Percentiles rank a stretch among this genome's conserved stretches.
phyloP scores from a whole-genome alignment of 2,329 filamentous ascomycete genomes.

The Paecilomyces fulvus region DNA sequence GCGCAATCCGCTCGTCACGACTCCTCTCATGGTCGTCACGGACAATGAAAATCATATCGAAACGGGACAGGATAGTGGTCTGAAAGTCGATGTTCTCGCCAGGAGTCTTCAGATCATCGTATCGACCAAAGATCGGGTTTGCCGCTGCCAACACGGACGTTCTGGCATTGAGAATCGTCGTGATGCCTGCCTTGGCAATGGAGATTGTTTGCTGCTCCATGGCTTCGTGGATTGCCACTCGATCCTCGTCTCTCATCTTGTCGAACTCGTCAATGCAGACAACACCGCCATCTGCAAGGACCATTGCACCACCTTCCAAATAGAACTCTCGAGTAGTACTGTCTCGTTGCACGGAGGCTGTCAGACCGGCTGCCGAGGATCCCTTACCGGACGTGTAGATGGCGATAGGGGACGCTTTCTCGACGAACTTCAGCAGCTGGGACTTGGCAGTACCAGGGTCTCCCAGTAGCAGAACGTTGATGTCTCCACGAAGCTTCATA shows the following conservation, averaged over 20 bases:
- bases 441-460: conserved; percentile 98
- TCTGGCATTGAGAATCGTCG: conserved; percentile 90
- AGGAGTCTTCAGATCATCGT: conserved; percentile 95
- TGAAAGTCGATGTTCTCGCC: conserved; percentile 99
- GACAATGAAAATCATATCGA: conserved; percentile 99
- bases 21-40: conserved; percentile 85
- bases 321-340: conserved; percentile 92
- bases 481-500: conserved; percentile 95
- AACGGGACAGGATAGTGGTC: conserved; percentile 93
- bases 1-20: conserved; percentile 87
- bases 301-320: conserved; percentile 96
- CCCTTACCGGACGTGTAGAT: conserved; percentile 99
- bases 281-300: conserved; percentile 89
- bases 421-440: conserved; percentile 92
- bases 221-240: conserved; percentile 96
- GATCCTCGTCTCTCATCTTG: conserved; percentile 98
- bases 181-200: conserved; percentile 97
- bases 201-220: conserved; percentile 99
- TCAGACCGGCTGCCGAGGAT: conserved; percentile 93
- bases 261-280: conserved; percentile 99
- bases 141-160: conserved; percentile 93
- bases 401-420: conserved; percentile 90
- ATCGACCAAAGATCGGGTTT: conserved; percentile 94
- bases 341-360: conserved; percentile 91
- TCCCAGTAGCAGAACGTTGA: conserved; percentile 93